Percentiles rank a stretch among this genome's conserved stretches.
Conservation (phyloP, 495 filamentous ascomycete species). For the Chaetomium tenue region DNA sequence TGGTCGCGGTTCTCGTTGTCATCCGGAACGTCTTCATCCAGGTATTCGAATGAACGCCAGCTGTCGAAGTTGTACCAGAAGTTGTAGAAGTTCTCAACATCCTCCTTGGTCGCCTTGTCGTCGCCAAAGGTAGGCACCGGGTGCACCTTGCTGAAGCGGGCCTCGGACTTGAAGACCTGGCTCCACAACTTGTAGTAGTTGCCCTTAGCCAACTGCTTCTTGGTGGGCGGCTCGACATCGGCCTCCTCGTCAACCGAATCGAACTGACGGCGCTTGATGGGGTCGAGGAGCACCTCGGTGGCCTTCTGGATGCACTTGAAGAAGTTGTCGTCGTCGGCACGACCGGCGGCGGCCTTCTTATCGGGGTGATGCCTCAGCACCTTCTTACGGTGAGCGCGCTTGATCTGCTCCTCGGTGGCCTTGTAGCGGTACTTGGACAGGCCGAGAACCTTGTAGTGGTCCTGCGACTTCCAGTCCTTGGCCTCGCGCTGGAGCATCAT, state of each 20-base stretch:
- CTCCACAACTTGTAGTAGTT: constrained; percentile 95
- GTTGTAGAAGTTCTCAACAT: constrained; percentile 95
- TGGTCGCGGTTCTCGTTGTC: constrained; percentile 99
- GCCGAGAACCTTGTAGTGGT: constrained; percentile 97
- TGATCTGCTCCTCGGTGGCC: constrained; percentile 97
- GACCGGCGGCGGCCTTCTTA: constrained; percentile 90
- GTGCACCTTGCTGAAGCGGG: constrained; percentile 83
- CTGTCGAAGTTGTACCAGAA: constrained; percentile 99
- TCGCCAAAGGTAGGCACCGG: constrained; percentile 83
- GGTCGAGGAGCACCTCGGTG: constrained; percentile 88
- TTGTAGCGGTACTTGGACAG: constrained; percentile 85
- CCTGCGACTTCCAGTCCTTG: constrained; percentile 99
- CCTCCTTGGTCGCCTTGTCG: constrained; percentile 79
- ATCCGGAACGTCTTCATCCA: constrained; percentile 97
- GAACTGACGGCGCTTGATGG: constrained; percentile 88
- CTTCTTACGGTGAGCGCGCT: constrained; percentile 98
- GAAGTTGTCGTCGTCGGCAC: constrained; percentile 91
- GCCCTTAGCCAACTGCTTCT: constrained; percentile 80
- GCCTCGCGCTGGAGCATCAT: constrained; percentile 88
- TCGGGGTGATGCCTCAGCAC: constrained; percentile 97
- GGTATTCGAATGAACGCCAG: constrained; percentile 96
- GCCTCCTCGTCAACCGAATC: constrained; percentile 94
- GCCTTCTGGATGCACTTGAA: constrained; percentile 99
- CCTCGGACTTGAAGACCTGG: constrained; percentile 82
- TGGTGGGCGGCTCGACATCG: constrained; percentile 83